These are phyloP conservation scores for Volvariella volvacea DNA, from an alignment of 1,284 basidiomycete species.

Conservation along the genomic window DNA sequence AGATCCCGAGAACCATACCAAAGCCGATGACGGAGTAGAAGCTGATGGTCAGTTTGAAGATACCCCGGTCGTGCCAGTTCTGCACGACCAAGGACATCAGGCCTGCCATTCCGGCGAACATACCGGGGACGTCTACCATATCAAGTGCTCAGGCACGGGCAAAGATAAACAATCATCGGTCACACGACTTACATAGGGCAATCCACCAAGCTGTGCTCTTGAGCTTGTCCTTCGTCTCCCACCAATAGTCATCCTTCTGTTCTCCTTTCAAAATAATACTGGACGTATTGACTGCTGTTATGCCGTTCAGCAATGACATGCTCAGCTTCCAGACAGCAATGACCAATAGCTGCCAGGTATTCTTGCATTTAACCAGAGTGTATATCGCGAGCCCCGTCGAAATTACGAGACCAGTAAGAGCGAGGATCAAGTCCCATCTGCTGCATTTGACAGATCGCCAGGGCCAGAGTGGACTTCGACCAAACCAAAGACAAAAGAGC, in stretches of 20 bases:
- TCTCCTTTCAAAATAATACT: not conserved
- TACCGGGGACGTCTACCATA: constrained; percentile 6
- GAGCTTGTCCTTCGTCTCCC: not conserved
- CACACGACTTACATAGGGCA: not conserved
- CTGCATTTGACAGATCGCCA: not conserved
- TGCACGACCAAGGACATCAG: constrained; percentile 4
- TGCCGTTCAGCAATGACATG: constrained; percentile 6
- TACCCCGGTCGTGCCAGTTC: not conserved
- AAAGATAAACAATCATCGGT: not conserved
- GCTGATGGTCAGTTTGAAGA: constrained; percentile 1
- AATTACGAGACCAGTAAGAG: not conserved
- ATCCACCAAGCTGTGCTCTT: not conserved
- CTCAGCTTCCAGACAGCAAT: constrained; percentile 5
- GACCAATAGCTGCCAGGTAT: constrained; percentile 3
- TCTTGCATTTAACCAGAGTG: constrained; percentile 2
- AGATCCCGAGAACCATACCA: not conserved
- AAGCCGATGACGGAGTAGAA: constrained; percentile 3
- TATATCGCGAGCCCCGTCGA: not conserved
- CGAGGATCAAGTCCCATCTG: not conserved
- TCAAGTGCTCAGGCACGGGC: too few relatives aligned
- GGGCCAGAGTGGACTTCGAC: not conserved
- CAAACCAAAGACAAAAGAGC: not conserved
- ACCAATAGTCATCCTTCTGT: not conserved
- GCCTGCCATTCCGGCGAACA: constrained; percentile 5
- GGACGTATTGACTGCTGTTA: constrained; percentile 1